These are phyloP conservation scores for Apiospora kogelbergensis DNA, from an alignment of 2,329 filamentous ascomycete species.

Conservation along the genomic window DNA sequence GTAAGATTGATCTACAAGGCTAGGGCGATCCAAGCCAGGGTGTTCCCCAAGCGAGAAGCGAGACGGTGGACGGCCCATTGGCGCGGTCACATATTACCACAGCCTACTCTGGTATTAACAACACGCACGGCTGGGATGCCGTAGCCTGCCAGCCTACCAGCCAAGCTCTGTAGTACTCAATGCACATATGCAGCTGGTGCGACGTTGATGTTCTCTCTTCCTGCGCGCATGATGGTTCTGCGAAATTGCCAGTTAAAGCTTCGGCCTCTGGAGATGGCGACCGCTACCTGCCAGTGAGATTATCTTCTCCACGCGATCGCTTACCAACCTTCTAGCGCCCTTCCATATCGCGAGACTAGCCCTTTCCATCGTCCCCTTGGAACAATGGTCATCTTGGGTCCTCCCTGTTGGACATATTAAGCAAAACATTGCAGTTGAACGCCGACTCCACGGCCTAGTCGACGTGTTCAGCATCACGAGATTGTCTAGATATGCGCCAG, in stretches of 20 bases:
- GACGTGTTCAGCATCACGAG: conserved; percentile 7
- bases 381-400: background rate
- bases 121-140: background rate
- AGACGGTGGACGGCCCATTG: background rate
- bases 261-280: background rate
- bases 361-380: background rate
- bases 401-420: background rate
- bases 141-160: background rate
- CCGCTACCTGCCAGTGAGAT: background rate
- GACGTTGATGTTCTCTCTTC: background rate
- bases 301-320: background rate
- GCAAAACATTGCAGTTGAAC: background rate
- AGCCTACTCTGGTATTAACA: background rate
- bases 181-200: background rate
- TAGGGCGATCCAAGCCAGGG: conserved; percentile 8
- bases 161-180: background rate
- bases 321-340: background rate
- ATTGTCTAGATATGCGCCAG: background rate
- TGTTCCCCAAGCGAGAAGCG: background rate
- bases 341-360: background rate
- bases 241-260: background rate
- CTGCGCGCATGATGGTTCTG: background rate
- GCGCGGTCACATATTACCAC: background rate
- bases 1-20: conserved; percentile 10
- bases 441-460: background rate